Evolutionary conservation across 371 early-diverging fungal species (phyloP).

Genomic region (Saksenaea vasiformis): DNA sequence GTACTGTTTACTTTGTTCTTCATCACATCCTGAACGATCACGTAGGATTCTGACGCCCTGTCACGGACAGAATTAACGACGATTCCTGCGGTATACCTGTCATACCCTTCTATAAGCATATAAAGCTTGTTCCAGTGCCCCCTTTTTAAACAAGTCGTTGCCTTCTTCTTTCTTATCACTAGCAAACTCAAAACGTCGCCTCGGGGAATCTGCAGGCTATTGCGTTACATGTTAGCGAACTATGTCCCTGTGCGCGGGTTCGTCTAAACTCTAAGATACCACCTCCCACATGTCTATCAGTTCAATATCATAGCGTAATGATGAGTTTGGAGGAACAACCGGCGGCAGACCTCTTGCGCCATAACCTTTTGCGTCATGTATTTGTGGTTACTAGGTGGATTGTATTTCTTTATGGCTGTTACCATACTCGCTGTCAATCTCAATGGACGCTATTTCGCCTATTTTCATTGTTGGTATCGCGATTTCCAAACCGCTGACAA

Average conservation of each 20-base stretch:
- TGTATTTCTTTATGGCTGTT: slow-evolving; percentile 7
- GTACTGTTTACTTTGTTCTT: slow-evolving; percentile 20
- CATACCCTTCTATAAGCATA: slow-evolving; percentile 34
- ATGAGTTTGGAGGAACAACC: slow-evolving; percentile 54
- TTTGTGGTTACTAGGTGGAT: background rate
- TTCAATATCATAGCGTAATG: slow-evolving; percentile 57
- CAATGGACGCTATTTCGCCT: slow-evolving; percentile 57
- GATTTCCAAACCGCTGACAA: slow-evolving; percentile 60
- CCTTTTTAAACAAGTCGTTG: slow-evolving; percentile 49
- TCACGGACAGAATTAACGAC: slow-evolving; percentile 2
- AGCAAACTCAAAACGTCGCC: slow-evolving; percentile 32
- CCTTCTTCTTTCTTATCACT: slow-evolving; percentile 57
- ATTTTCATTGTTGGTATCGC: slow-evolving; percentile 64
- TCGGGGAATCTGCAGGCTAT: slow-evolving; percentile 25
- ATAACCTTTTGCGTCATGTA: slow-evolving; percentile 39
- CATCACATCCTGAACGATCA: slow-evolving; percentile 40
- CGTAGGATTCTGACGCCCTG: slow-evolving; percentile 24
- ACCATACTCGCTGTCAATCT: slow-evolving; percentile 62
- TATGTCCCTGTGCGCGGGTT: background rate
- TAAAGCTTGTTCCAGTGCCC: slow-evolving; percentile 29
- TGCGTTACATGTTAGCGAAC: background rate
- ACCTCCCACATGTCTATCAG: slow-evolving; percentile 49
- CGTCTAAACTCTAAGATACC: background rate
- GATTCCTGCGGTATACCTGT: background rate
- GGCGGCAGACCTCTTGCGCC: slow-evolving; percentile 54